These are phyloP conservation scores for Benincasa hispida DNA, from an alignment of 306 rosid species.

Conservation along the genomic window DNA sequence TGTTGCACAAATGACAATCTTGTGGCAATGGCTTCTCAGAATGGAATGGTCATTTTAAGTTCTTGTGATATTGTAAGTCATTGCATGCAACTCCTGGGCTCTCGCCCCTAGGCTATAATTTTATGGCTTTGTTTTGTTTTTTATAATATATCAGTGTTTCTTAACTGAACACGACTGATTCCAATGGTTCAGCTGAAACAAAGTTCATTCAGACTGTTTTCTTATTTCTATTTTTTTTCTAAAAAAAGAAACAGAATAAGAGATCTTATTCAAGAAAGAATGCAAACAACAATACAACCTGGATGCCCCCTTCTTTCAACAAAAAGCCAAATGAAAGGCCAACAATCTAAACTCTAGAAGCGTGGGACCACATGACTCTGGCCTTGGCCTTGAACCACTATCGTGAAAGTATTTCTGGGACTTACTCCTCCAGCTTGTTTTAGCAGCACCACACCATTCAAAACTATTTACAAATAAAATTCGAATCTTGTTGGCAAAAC, in stretches of 20 bases:
- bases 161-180: background rate
- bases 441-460: background rate
- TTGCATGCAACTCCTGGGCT: background rate
- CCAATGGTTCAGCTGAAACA: background rate
- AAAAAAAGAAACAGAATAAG: background rate
- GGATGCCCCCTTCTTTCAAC: background rate
- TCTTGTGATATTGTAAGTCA: slow-evolving; percentile 62
- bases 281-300: background rate
- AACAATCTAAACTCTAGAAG: background rate
- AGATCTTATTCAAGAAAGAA: background rate
- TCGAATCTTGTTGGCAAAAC: background rate
- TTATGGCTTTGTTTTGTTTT: background rate
- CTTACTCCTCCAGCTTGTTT: background rate
- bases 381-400: background rate
- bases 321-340: background rate
- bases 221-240: too few species aligned
- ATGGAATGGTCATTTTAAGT: slow-evolving; percentile 80
- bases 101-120: background rate
- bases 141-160: background rate
- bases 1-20: slow-evolving; percentile 75
- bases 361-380: background rate
- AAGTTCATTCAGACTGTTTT: background rate
- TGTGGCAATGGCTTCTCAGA: slow-evolving; percentile 96
- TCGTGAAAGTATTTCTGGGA: background rate
- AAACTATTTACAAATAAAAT: background rate